Percentiles rank a stretch among this genome's conserved stretches.
Evolutionary conservation across 805 yeast genomes (phyloP).

Genomic region (Lipomyces mesembrius): DNA sequence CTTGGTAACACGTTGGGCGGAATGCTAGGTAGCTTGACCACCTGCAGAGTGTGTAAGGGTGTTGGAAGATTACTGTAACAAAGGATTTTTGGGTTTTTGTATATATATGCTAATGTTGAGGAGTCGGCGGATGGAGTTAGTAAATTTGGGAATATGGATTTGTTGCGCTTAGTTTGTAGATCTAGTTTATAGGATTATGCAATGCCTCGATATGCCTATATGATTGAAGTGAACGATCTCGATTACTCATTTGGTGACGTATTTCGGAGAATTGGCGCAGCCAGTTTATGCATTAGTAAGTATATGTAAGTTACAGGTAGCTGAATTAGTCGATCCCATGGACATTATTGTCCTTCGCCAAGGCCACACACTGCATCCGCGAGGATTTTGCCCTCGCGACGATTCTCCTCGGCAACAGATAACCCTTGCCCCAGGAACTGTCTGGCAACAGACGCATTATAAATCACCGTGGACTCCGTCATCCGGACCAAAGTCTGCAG

Average conservation of each 20-base stretch:
- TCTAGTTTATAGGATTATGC: background rate
- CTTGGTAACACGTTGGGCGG: constrained; percentile 15
- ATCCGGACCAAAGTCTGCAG: background rate
- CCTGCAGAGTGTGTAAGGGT: constrained; percentile 30
- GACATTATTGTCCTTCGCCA: no score
- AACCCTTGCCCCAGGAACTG: background rate
- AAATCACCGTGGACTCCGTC: background rate
- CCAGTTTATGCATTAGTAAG: no score
- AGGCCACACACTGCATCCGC: background rate
- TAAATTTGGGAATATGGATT: background rate
- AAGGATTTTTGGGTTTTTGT: background rate
- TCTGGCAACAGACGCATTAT: background rate
- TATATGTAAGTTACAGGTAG: no score
- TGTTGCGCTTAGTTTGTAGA: background rate
- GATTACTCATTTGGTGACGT: background rate
- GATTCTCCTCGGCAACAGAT: background rate
- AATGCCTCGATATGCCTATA: background rate
- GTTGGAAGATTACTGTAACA: constrained; percentile 28
- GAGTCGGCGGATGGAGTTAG: background rate
- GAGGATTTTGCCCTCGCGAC: background rate
- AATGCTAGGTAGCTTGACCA: constrained; percentile 18
- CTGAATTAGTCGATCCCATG: no score
- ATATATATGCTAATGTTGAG: background rate
- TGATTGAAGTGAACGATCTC: background rate
- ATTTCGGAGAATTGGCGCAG: no score